phyloP scores from a whole-genome alignment of 2,329 filamentous ascomycete species.

The Aspergillus fructus region DNA sequence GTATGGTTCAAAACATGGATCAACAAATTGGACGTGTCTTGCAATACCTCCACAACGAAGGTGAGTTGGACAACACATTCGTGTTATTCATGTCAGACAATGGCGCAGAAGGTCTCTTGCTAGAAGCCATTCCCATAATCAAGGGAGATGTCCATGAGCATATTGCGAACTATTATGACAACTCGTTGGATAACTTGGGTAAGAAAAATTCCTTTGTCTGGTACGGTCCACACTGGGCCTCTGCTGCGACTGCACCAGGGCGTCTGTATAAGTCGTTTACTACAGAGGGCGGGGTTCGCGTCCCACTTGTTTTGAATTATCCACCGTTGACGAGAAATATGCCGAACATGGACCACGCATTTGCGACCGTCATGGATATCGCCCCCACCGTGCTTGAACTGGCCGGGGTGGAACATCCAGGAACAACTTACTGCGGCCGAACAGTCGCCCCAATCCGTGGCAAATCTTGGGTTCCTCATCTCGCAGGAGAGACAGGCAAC shows the following conservation, averaged over 20 bases:
- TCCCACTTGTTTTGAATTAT: constrained; percentile 51
- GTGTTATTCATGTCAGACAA: constrained; percentile 65
- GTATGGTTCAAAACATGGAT: constrained; percentile 64
- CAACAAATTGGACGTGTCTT: constrained; percentile 59
- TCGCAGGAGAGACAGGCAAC: constrained; percentile 27
- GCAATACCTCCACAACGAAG: constrained; percentile 55
- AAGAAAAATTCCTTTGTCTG: constrained; percentile 58
- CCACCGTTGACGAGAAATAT: constrained; percentile 19
- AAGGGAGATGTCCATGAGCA: constrained; percentile 54
- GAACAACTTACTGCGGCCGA: background rate
- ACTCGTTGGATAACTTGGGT: constrained; percentile 41
- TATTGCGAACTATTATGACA: constrained; percentile 58
- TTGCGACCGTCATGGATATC: background rate
- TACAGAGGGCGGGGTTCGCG: constrained; percentile 53
- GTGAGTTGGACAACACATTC: constrained; percentile 63
- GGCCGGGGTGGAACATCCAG: background rate
- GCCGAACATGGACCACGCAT: constrained; percentile 15
- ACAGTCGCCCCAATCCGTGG: background rate
- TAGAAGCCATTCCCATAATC: constrained; percentile 59
- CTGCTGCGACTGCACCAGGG: constrained; percentile 53
- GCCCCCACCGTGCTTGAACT: background rate
- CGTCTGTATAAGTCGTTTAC: constrained; percentile 51
- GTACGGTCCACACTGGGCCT: constrained; percentile 31
- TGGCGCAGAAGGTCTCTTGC: constrained; percentile 59
- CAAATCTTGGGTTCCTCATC: background rate